Base-by-base conservation (phyloP, 1,284 basidiomycete species). In the Puccinia novopanici region DNA sequence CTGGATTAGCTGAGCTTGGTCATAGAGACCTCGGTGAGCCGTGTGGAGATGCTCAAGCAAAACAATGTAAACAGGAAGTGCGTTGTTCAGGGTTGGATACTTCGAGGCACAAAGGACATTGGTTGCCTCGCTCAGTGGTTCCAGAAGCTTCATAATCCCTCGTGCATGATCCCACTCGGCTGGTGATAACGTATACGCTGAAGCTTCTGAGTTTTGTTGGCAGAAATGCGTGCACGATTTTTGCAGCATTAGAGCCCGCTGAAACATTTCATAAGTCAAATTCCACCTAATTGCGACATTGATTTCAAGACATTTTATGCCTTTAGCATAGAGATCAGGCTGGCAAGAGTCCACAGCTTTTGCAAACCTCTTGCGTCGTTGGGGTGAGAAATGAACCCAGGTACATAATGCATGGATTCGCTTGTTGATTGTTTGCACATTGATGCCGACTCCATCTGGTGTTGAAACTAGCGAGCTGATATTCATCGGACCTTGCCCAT, bases 191-290 rank as follows among this genome's bases (percentile, higher is more conserved):
- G 5, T 24, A 34, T 27, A 70, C 3, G 8, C 1, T 15, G 2
- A 9, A 30, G 45, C 40, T 17, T 70, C 45, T 4, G 10, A 13
- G n/a, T 70, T 12, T 30, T 15, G 6, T n/a, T 48, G 42, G 15
- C n/a, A 70, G 10, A 50, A 70, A 19, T 70, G 67, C 1, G 22
- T 50, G 24, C 67, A 70, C 12, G 67, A 50, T 50, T 70, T 27
- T 24, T 70, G 22, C 8, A 70, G 45, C 22, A 48, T 13, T 19
- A 70, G 24, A 3, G 67, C 67, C n/a, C n/a, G 45, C 5, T 17
- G n/a, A 17, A 70, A 70, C 67, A 70, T 70, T 0, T 3, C 1
- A 17, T 22, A 70, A 4, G 45, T 70, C 6, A 22, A 70, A 17
- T 70, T 70, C 67, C 67, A 70, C 10, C 42, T 17, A 0, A 42